phyloP scores from a whole-genome alignment of 2,329 filamentous ascomycete species.

The Venturia aucupariae region DNA sequence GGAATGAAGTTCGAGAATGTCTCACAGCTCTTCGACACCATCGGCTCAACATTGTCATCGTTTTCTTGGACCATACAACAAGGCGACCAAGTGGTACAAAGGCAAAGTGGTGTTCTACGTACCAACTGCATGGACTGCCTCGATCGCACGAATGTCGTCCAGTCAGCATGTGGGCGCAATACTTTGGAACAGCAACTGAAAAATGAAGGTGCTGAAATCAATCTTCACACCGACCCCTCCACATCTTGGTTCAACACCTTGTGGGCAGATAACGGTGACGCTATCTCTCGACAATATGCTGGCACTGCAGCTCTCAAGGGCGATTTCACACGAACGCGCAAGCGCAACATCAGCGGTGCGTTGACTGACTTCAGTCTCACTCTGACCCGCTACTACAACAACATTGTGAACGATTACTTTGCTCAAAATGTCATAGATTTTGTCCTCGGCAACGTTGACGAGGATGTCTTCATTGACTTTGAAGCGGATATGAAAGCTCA shows the following conservation, averaged over 20 bases:
- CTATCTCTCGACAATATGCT: conserved; percentile 90
- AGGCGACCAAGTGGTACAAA: conserved; percentile 31
- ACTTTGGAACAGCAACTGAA: conserved; percentile 73
- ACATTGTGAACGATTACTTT: conserved; percentile 97
- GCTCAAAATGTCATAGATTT: conserved; percentile 93
- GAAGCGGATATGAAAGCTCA: conserved; percentile 87
- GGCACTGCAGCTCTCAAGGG: conserved; percentile 94
- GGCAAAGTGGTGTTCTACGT: conserved; percentile 69
- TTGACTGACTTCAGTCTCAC: conserved; percentile 87
- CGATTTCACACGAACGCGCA: conserved; percentile 86
- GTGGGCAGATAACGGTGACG: conserved; percentile 97
- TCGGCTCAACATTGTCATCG: conserved; percentile 58
- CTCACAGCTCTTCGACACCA: conserved; percentile 60
- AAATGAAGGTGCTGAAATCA: conserved; percentile 65
- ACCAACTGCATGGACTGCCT: conserved; percentile 99
- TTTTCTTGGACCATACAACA: conserved; percentile 61
- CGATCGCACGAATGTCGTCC: conserved; percentile 90
- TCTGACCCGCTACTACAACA: conserved; percentile 68
- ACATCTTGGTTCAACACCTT: conserved; percentile 92
- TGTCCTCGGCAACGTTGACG: conserved; percentile 77
- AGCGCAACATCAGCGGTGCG: conserved; percentile 83
- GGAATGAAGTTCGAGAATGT: conserved; percentile 99
- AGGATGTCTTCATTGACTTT: conserved; percentile 84
- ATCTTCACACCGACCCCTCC: conserved; percentile 63
- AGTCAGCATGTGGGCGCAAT: conserved; percentile 79